Evolutionary conservation across 1,139 yeast species (phyloP), one percentile per base, ranked within the genome.

Genomic region (Hyphopichia pseudoburtonii): DNA sequence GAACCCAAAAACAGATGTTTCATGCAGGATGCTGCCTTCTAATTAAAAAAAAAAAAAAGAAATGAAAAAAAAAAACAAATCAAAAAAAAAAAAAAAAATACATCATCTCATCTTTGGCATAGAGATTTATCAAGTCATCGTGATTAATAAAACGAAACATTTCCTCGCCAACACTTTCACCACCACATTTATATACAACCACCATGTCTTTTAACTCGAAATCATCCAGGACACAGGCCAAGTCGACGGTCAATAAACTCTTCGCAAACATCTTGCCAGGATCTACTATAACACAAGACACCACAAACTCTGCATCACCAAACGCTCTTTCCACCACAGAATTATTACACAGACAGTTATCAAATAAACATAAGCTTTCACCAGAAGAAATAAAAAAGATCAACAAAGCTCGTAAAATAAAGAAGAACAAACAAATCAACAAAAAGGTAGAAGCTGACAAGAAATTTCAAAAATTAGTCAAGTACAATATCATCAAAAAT

Each of bases 391-490:
- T 64, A 4, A 52, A 53, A 28, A 60, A 60, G 34, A 48, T 62
- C 24, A 58, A 57, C 37, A 66, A 62, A 48, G 67, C 62, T 47
- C 63, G 65, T 40, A 75, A 69, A 47, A 58, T 62, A 32, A 44
- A 49, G 27, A 67, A 65, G 45, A 56, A 55, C 44, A 54, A 58
- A 32, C 60, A 60, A 35, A 62, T 72, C 26, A 69, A 61, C 45
- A 62, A 64, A 40, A 57, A 60, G 26, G 53, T 57, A 23, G 62
- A 57, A n/a, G 52, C 57, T 16, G 66, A 73, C 14, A 61, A 63
- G 28, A 63, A 66, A 43, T 64, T 80, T 35, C 65, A 66, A 34
- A 73, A 70, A 45, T 52, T 68, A 37, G 82, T 84, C 14, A 77
- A 76, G 46, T 64, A 80, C 42, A 66, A 73, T 36, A 62, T 78